A percentile compares a stretch with the other conserved stretches of the same genome.
Evolutionary conservation across 345 rosid genomes (phyloP).

Genomic region (Clarkia xantiana): DNA sequence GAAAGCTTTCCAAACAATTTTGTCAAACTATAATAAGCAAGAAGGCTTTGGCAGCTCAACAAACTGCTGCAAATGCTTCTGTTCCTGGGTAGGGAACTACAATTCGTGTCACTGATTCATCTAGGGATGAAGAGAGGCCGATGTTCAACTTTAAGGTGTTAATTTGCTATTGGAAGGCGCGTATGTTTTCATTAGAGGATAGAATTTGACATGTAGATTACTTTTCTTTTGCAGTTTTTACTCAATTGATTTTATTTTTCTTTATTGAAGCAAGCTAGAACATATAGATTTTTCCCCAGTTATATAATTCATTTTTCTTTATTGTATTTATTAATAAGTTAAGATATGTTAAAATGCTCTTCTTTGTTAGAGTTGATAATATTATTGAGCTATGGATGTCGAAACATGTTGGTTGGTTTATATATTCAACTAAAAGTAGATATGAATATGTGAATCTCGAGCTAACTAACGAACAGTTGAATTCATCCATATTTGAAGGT

Average conservation of each 20-base stretch:
- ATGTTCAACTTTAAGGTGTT: constrained; percentile 9
- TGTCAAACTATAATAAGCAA: constrained; percentile 16
- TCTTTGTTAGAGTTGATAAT: too few relatives aligned
- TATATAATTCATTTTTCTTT: not conserved
- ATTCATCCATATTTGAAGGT: too few relatives aligned
- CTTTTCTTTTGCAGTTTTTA: not conserved
- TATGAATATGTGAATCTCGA: too few relatives aligned
- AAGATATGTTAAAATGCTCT: too few relatives aligned
- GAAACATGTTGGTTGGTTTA: too few relatives aligned
- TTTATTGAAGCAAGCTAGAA: not conserved
- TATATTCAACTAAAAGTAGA: too few relatives aligned
- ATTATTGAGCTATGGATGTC: too few relatives aligned
- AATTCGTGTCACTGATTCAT: constrained; percentile 12
- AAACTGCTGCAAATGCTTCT: constrained; percentile 12
- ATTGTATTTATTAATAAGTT: too few relatives aligned
- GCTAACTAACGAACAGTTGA: too few relatives aligned
- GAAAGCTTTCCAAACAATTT: constrained; percentile 15
- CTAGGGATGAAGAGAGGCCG: constrained; percentile 12
- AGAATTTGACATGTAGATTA: not conserved
- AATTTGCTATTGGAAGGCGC: not conserved
- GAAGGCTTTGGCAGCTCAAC: constrained; percentile 19
- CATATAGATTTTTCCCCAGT: not conserved
- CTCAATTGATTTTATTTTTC: not conserved
- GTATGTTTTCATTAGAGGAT: constrained; percentile 6
- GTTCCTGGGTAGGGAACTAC: constrained; percentile 18